Evolutionary conservation across 306 rosid species (phyloP), one percentile per base, ranked within the genome.

Genomic region (Corylus americana): DNA sequence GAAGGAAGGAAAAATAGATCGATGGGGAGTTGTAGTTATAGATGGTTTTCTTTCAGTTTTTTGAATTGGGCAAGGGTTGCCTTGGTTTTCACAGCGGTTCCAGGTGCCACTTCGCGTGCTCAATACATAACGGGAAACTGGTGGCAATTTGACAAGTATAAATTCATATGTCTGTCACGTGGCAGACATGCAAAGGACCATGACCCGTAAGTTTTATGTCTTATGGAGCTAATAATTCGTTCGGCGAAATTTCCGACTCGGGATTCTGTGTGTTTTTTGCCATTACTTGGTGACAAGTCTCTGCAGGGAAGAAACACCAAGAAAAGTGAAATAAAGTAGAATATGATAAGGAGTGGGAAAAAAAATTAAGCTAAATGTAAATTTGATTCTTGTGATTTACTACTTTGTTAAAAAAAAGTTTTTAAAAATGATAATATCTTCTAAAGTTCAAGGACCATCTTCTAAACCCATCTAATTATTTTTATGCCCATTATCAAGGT

Each of bases 111-210:
- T 85, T 62, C 8, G 39, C 3, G 64, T 47, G 72, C 7, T 45
- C 58, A 63, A 57, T 71, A 5, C 16, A 55, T 35, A 68, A 67
- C 14, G 71, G 74, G 13, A 42, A 68, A 76, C 45, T 53, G 31
- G 2, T 73, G 74, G 54, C 55, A 64, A 63, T 75, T 39, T 74
- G 86, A 82, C 92, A 84, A 13, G 82, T 87, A 42, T 81, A 71
- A 55, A 39, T 25, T 64, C 55, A 31, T 62, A 16, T 14, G 42
- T 53, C 77, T 68, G 39, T 68, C 88, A 89, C 93, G 93, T 89
- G 97, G 84, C 76, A 7, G 8, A 72, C 94, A 90, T 92, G 93
- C 93, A 84, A 81, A 79, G 13, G 44, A 58, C 35, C 54, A 18
- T 12, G 70, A 7, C 22, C 13, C 8, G 18, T 3, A 14, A 5